These are phyloP conservation scores for Phytophthora pisi DNA, from an alignment of 352 stramenopile species.

Conservation along the genomic window DNA sequence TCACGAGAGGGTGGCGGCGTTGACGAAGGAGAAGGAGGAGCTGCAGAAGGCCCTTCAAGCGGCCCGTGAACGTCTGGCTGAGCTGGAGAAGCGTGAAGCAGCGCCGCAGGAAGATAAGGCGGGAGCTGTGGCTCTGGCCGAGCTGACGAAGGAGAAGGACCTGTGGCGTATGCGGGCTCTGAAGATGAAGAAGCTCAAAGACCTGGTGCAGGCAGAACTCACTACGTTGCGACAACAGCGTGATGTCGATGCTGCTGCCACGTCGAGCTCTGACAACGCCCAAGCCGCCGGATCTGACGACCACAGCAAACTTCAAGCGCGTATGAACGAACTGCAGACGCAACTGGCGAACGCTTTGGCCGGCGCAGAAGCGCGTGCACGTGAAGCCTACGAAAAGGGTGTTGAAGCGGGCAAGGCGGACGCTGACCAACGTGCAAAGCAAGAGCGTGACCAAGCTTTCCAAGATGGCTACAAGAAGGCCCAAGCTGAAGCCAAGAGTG, in stretches of 20 bases:
- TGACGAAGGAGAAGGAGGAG: constrained; percentile 40
- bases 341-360: constrained; percentile 44
- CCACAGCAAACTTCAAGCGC: constrained; percentile 36
- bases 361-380: constrained; percentile 35
- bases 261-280: constrained; percentile 4
- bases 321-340: constrained; percentile 41
- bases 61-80: constrained; percentile 17
- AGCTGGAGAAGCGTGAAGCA: constrained; percentile 33
- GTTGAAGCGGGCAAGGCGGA: constrained; percentile 44
- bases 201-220: constrained; percentile 65
- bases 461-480: constrained; percentile 49
- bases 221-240: constrained; percentile 44
- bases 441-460: constrained; percentile 40
- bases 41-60: constrained; percentile 31
- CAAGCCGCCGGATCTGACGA: constrained; percentile 21
- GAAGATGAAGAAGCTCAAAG: constrained; percentile 88
- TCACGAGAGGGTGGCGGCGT: constrained; percentile 15
- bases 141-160: constrained; percentile 65
- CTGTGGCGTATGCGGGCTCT: constrained; percentile 80
- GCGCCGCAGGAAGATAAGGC: constrained; percentile 1
- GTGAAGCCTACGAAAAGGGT: constrained; percentile 54
- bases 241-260: constrained; percentile 21
- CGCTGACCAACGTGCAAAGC: constrained; percentile 38
- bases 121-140: constrained; percentile 16
- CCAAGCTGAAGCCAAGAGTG: constrained; percentile 32